Conservation (phyloP, 257 asterid species). For the Salvia miltiorrhiza region DNA sequence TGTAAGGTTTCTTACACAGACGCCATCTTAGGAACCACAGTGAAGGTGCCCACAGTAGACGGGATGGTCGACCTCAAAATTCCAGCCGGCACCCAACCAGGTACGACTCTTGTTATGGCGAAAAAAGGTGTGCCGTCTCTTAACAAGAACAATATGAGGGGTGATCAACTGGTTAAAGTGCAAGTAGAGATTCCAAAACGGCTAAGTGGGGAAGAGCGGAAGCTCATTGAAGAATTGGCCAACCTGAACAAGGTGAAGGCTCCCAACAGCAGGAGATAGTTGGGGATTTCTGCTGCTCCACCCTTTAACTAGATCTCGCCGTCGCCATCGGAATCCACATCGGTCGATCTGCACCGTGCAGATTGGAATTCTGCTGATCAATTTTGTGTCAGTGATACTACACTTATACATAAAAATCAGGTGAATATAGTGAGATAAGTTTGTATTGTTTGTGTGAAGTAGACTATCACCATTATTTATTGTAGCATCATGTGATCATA, state of each 20-base stretch:
- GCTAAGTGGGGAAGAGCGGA: constrained; percentile 79
- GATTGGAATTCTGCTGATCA: constrained; percentile 26
- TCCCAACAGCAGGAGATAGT: constrained; percentile 53
- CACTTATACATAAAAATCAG: constrained; percentile 10
- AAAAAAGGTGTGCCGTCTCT: constrained; percentile 81
- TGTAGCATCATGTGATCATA: constrained; percentile 9
- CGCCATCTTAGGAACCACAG: constrained; percentile 80
- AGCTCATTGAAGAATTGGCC: constrained; percentile 89
- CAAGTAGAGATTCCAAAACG: constrained; percentile 98
- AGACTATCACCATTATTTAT: background rate
- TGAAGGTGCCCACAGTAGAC: constrained; percentile 90
- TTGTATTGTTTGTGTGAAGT: background rate
- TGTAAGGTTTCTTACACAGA: constrained; percentile 85
- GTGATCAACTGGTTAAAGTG: constrained; percentile 93
- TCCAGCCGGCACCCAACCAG: constrained; percentile 93
- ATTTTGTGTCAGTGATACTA: constrained; percentile 22
- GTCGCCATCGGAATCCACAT: background rate
- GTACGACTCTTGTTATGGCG: constrained; percentile 91
- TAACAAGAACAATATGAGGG: constrained; percentile 77
- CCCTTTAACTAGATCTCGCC: background rate
- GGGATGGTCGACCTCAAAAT: constrained; percentile 85
- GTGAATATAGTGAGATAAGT: constrained; percentile 16
- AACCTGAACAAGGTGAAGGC: constrained; percentile 70
- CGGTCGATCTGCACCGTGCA: background rate
- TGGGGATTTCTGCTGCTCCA: background rate